phyloP scores from a whole-genome alignment of 257 asterid species.

The Solanum phureja region DNA sequence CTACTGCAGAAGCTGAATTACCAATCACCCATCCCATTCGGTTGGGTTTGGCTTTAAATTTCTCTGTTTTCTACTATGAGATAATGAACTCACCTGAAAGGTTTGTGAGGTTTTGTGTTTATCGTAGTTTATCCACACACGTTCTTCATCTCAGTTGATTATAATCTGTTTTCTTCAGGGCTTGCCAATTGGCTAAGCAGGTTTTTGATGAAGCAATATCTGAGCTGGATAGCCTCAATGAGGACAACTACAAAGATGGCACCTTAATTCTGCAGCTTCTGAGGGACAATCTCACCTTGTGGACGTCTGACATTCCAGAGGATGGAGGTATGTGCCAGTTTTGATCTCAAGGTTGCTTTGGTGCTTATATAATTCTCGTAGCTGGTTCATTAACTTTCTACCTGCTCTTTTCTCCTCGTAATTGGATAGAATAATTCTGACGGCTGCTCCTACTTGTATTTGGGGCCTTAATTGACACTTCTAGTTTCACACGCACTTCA shows the following conservation, averaged over 20 bases:
- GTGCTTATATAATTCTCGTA: not conserved
- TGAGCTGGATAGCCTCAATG: constrained; percentile 4
- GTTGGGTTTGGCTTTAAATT: constrained; percentile 86
- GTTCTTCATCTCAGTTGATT: not conserved
- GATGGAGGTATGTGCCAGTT: not conserved
- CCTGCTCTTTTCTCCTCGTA: not conserved
- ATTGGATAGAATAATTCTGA: not conserved
- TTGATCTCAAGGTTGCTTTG: not conserved
- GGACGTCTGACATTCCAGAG: constrained; percentile 6
- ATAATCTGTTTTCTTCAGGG: not conserved
- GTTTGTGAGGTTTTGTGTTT: constrained; percentile 16
- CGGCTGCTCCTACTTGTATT: not conserved
- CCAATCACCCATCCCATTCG: constrained; percentile 91
- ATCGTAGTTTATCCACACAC: not conserved
- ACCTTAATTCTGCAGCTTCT: constrained; percentile 8
- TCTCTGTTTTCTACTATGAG: constrained; percentile 90
- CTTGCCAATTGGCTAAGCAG: constrained; percentile 5
- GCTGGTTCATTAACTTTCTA: not conserved
- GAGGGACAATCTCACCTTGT: constrained; percentile 8
- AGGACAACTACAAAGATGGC: constrained; percentile 6
- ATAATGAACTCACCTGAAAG: constrained; percentile 85
- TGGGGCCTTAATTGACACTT: not conserved
- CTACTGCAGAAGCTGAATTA: constrained; percentile 63
- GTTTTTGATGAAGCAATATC: constrained; percentile 10
- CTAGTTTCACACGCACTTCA: not conserved